Percentiles rank a stretch among this genome's conserved stretches.
These are phyloP conservation scores for Mortierella hygrophila DNA, from an alignment of 192 early-diverging fungal species.

Conservation along the genomic window DNA sequence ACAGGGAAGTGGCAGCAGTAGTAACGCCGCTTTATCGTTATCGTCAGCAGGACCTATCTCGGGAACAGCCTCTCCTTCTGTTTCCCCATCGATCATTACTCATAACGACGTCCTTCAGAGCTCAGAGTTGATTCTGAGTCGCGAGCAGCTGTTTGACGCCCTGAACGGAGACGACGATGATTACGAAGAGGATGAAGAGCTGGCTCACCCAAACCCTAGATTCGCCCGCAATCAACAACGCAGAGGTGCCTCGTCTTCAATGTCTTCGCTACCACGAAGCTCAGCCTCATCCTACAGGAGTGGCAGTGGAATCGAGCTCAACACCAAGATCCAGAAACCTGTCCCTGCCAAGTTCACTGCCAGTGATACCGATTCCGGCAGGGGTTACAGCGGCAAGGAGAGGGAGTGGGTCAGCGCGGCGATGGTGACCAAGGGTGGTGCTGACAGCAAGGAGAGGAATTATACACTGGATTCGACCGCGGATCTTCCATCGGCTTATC, in stretches of 20 bases:
- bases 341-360: slow-evolving; percentile 2
- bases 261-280: slow-evolving; percentile 24
- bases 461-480: slow-evolving; percentile 2
- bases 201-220: slow-evolving; percentile 13
- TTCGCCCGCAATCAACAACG: slow-evolving; percentile 7
- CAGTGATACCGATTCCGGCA: background rate
- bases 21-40: background rate
- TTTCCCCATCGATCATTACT: slow-evolving; percentile 9
- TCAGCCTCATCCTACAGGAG: slow-evolving; percentile 14
- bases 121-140: slow-evolving; percentile 21
- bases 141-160: slow-evolving; percentile 33
- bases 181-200: background rate
- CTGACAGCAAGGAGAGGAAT: slow-evolving; percentile 1
- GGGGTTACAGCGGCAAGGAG: background rate
- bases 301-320: slow-evolving; percentile 31
- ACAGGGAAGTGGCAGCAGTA: background rate
- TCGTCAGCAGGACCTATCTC: background rate
- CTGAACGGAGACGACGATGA: slow-evolving; percentile 43
- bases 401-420: slow-evolving; percentile 19
- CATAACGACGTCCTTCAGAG: slow-evolving; percentile 23
- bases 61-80: background rate
- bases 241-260: slow-evolving; percentile 4
- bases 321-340: slow-evolving; percentile 8
- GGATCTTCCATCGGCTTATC: background rate
- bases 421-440: background rate